Evolutionary conservation across 2,329 filamentous ascomycete genomes (phyloP), one percentile per base, ranked within the genome.

Genomic region (Hymenotorrendiella dingleyae): DNA sequence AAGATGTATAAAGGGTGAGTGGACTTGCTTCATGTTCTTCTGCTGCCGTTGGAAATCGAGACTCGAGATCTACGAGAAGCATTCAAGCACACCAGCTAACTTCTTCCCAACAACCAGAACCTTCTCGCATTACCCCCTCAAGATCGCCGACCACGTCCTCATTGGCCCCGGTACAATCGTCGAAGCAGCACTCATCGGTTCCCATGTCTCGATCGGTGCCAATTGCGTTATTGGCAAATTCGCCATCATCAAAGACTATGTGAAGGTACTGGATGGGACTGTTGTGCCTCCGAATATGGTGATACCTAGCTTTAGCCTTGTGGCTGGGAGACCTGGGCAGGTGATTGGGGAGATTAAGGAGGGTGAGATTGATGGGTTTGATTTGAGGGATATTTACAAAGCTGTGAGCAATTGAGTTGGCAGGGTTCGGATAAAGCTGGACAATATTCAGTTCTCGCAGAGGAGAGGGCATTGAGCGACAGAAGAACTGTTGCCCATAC

Each of bases 91-190:
- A n/a, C n/a, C n/a, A n/a, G n/a, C n/a, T n/a, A n/a, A n/a, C n/a
- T n/a, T n/a, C n/a, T n/a, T n/a, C n/a, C n/a, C n/a, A n/a, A n/a
- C n/a, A 27, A 14, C 22, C 44, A 76, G 73, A 6, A 65, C 70
- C 26, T 84, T 87, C 60, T 85, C 82, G 30, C 87, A 90, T 66
- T 91, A 91, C 64, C 90, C 90, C 7, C 82, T 97, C 55, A 87
- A 93, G 48, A 85, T 98, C 52, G 89, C 89, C 34, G 90, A 96
- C 63, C 91, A 97, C 66, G 90, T 96, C 50, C 96, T 91, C 65
- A 76, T 98, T 37, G 90, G 88, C 45, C 74, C 78, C 57, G 70
- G 72, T 24, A 80, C 81, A 27, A 78, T 91, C 28, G 76, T 98
- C 27, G 87, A 93, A 61, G 88, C 91, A 1, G 88, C 89, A 6